phyloP scores from a whole-genome alignment of 2,329 filamentous ascomycete genomes.

The Hirsutella thompsonii region DNA sequence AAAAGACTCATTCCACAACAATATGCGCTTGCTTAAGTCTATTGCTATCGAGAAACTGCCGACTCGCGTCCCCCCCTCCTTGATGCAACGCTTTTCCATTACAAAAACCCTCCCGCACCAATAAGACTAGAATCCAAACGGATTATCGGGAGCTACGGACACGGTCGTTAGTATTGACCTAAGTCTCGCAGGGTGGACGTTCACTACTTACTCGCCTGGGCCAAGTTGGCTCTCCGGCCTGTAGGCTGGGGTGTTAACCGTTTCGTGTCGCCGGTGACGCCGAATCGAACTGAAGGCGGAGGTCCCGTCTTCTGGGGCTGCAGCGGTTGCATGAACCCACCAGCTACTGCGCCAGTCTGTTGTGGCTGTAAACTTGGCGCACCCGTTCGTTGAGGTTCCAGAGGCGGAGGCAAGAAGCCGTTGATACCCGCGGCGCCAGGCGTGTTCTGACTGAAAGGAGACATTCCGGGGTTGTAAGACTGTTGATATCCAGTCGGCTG shows the following conservation, averaged over 20 bases:
- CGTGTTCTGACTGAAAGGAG: constrained; percentile 34
- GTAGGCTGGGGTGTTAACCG: constrained; percentile 78
- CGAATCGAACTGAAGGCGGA: constrained; percentile 78
- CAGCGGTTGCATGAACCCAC: constrained; percentile 36
- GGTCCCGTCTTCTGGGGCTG: constrained; percentile 45
- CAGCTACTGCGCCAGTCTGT: constrained; percentile 34
- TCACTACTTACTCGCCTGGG: constrained; percentile 79
- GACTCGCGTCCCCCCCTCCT: background rate
- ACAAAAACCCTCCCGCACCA: background rate
- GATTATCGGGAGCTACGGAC: constrained; percentile 35
- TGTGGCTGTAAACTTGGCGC: constrained; percentile 30
- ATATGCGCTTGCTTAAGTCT: no score
- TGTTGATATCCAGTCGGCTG: constrained; percentile 52
- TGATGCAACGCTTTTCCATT: background rate
- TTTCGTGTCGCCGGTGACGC: constrained; percentile 58
- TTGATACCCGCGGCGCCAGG: constrained; percentile 34
- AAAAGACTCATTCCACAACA: no score
- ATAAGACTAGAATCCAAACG: constrained; percentile 33
- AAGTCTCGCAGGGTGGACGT: background rate
- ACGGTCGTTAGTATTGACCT: constrained; percentile 3
- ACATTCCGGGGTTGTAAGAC: constrained; percentile 16
- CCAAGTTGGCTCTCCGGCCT: constrained; percentile 77
- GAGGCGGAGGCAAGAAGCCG: constrained; percentile 41
- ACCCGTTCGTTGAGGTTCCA: constrained; percentile 50
- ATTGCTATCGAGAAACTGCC: background rate